Evolutionary conservation across 2,329 filamentous ascomycete genomes (phyloP), one percentile per base, ranked within the genome.

Genomic region (Conoideocrella luteorostrata): DNA sequence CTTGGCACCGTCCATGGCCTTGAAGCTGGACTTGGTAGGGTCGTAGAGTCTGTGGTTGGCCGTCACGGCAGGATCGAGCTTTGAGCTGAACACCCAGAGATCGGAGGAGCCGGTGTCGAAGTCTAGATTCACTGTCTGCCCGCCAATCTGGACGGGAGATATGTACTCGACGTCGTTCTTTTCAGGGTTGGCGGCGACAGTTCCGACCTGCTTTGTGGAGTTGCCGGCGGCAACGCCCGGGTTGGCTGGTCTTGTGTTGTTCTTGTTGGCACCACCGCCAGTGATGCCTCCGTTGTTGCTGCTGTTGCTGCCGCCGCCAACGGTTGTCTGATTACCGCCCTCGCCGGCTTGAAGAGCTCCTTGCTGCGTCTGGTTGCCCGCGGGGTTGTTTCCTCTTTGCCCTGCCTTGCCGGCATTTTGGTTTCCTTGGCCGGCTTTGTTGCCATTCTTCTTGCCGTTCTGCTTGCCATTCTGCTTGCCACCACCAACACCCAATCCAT

Each of bases 301-400:
- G 13, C 18, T 7, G 12, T n/a, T 44, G 15, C 35, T 29, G 7
- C 15, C 21, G 15, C 39, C 33, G 18, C 7, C 33, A 37, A 15
- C 12, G n/a, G 22, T 4, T 13, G 22, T 13, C 29, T 17, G 5
- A 12, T 28, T 15, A 5, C 29, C n/a, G n/a, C n/a, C n/a, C n/a
- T n/a, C n/a, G n/a, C n/a, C n/a, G n/a, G n/a, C n/a, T n/a, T n/a
- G n/a, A n/a, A n/a, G n/a, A n/a, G n/a, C n/a, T n/a, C n/a, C n/a
- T n/a, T n/a, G n/a, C n/a, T n/a, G n/a, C n/a, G n/a, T 17, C n/a
- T 24, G n/a, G 21, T 29, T 6, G 13, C 17, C 10, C 9, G 7
- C 71, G 54, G 84, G 82, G 48, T 78, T 76, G 30, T 39, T 39
- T 20, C 37, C 23, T 13, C 22, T 30, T 13, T 23, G 24, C 7